A percentile compares a stretch with the other conserved stretches of the same genome.
These are phyloP conservation scores for Polytrichum formosum DNA, from an alignment of 225 moss, liverwort and hornwort species.

Conservation along the genomic window DNA sequence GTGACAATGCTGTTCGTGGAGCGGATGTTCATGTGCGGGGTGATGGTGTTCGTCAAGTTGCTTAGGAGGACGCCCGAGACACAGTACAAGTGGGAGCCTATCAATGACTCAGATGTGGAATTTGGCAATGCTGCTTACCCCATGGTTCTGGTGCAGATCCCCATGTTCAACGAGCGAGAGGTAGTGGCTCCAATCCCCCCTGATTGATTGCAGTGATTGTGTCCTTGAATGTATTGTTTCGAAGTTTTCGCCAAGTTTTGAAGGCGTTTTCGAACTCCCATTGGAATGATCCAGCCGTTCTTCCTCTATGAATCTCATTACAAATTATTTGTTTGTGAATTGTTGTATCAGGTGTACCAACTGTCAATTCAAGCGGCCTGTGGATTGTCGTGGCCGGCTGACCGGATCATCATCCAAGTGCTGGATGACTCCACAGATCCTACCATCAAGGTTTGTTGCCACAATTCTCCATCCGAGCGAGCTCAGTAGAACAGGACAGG, in stretches of 20 bases:
- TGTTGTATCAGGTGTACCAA: constrained; percentile 56
- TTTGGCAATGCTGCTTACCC: constrained; percentile 64
- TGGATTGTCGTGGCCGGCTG: constrained; percentile 71
- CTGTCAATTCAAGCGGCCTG: constrained; percentile 79
- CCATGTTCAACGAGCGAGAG: constrained; percentile 88
- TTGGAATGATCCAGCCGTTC: not conserved
- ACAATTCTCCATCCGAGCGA: too few species aligned
- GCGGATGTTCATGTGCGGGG: constrained; percentile 65
- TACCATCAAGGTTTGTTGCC: constrained; percentile 49
- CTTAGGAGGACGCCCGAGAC: constrained; percentile 35
- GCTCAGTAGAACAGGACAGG: too few species aligned
- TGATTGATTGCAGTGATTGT: not conserved
- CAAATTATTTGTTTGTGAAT: not conserved
- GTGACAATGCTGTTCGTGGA: constrained; percentile 80
- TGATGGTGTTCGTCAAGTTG: constrained; percentile 54
- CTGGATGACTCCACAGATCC: constrained; percentile 78
- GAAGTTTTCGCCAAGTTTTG: not conserved
- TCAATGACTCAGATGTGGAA: constrained; percentile 60
- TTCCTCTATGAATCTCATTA: not conserved
- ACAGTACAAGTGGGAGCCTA: constrained; percentile 56
- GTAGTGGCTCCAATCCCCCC: constrained; percentile 7
- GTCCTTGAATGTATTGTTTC: not conserved
- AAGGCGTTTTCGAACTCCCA: not conserved
- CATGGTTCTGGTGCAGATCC: constrained; percentile 81
- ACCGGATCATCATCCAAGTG: constrained; percentile 77